Conservation (phyloP, 2,329 filamentous ascomycete genomes). For the Lecanicillium sp. region DNA sequence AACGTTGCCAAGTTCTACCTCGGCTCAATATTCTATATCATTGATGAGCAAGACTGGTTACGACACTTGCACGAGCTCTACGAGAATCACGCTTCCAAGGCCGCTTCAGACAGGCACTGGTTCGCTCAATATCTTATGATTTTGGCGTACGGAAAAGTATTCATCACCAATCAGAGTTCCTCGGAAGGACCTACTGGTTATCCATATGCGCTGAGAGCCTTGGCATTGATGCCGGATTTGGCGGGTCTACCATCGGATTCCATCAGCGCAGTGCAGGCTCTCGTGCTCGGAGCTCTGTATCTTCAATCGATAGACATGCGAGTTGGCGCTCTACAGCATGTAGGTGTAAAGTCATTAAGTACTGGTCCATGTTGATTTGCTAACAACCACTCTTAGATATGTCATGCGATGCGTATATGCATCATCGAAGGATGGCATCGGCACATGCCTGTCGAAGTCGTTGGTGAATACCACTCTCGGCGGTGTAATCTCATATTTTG, state of each 20-base stretch:
- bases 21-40: constrained; percentile 14
- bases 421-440: constrained; percentile 22
- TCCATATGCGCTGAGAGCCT: constrained; percentile 29
- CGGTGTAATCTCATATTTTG: constrained; percentile 21
- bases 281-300: constrained; percentile 23
- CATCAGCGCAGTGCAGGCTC: constrained; percentile 21
- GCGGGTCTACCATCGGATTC: constrained; percentile 21
- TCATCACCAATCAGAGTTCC: constrained; percentile 15
- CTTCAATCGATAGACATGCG: constrained; percentile 27
- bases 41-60: constrained; percentile 15
- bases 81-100: constrained; percentile 13
- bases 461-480: constrained; percentile 15
- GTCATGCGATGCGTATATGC: constrained; percentile 23
- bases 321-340: constrained; percentile 23
- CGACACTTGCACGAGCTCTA: constrained; percentile 15
- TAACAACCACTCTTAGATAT: constrained; percentile 14
- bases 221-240: constrained; percentile 29
- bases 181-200: constrained; percentile 23
- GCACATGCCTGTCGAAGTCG: constrained; percentile 16
- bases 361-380: no score
- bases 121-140: constrained; percentile 23
- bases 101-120: constrained; percentile 16
- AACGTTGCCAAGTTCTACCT: constrained; percentile 18
- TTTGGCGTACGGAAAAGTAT: constrained; percentile 24
- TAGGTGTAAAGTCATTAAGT: constrained; percentile 12